A percentile compares a stretch with the other conserved stretches of the same genome.
phyloP scores from a whole-genome alignment of 306 rosid genomes.

The Vigna hirtella region DNA sequence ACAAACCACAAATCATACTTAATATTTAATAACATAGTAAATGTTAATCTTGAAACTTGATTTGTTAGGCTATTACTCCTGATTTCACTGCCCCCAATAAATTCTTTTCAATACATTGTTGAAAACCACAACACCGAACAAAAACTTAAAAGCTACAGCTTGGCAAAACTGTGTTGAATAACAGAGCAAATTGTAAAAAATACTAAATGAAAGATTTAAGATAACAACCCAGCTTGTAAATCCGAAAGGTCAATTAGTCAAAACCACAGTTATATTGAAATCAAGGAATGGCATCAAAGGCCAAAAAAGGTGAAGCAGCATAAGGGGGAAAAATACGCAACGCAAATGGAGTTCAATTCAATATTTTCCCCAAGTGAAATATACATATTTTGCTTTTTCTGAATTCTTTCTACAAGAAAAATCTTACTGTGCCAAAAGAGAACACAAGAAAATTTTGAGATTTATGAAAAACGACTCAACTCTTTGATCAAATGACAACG shows the following conservation, averaged over 20 bases:
- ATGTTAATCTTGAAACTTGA: not conserved
- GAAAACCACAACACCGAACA: not conserved
- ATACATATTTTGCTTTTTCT: not conserved
- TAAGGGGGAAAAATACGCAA: not conserved
- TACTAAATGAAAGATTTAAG: conserved; percentile 7
- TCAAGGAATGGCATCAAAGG: not conserved
- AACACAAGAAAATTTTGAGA: conserved; percentile 17
- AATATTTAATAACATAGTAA: not conserved
- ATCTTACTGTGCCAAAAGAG: not conserved
- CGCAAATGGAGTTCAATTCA: conserved; percentile 28
- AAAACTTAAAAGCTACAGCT: not conserved
- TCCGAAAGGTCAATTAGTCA: not conserved
- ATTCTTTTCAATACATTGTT: not conserved
- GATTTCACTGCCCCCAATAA: conserved; percentile 38
- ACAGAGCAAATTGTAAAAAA: not conserved
- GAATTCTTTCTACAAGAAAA: not conserved
- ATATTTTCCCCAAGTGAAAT: conserved; percentile 2
- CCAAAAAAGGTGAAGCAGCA: conserved; percentile 4
- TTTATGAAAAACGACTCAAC: conserved; percentile 30
- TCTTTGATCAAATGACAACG: not conserved
- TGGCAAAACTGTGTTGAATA: conserved; percentile 9
- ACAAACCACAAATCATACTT: conserved; percentile 31
- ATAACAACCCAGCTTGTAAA: not conserved
- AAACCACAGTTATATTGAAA: not conserved
- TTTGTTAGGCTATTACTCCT: conserved; percentile 10